Evolutionary conservation across 2,329 filamentous ascomycete genomes (phyloP).

Genomic region (Arthrobotrys pseudoclavata): DNA sequence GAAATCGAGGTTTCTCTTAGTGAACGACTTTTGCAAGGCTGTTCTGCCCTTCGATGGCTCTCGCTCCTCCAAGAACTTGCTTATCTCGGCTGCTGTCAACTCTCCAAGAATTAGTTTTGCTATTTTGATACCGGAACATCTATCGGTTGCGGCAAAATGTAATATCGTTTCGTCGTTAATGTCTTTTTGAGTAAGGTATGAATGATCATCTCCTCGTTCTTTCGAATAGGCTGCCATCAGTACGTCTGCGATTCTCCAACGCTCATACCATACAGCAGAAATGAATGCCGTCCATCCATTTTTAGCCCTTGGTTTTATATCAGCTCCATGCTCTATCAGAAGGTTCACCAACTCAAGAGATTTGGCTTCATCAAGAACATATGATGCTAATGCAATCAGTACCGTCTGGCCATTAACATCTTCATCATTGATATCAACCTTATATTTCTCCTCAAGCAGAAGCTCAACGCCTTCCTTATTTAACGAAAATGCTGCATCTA

Average conservation of each 20-base stretch:
- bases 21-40: conserved; percentile 1
- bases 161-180: conserved; percentile 19
- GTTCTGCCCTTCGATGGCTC: neutral
- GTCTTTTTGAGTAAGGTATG: conserved; percentile 28
- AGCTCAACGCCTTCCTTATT: conserved; percentile 31
- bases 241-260: conserved; percentile 6
- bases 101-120: conserved; percentile 1
- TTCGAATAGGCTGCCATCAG: conserved; percentile 22
- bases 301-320: conserved; percentile 36
- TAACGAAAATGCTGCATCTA: neutral
- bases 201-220: conserved; percentile 15
- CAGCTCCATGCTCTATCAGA: conserved; percentile 15
- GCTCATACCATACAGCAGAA: neutral
- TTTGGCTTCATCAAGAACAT: neutral
- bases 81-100: neutral
- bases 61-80: conserved; percentile 2
- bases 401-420: conserved; percentile 27
- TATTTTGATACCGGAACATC: neutral
- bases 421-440: conserved; percentile 44
- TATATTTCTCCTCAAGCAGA: conserved; percentile 14
- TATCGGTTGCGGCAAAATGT: neutral
- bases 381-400: neutral
- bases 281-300: conserved; percentile 28
- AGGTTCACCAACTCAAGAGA: neutral
- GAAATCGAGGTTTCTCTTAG: neutral